Evolutionary conservation across 371 early-diverging fungal genomes (phyloP).

Genomic region (Zychaea mexicana): DNA sequence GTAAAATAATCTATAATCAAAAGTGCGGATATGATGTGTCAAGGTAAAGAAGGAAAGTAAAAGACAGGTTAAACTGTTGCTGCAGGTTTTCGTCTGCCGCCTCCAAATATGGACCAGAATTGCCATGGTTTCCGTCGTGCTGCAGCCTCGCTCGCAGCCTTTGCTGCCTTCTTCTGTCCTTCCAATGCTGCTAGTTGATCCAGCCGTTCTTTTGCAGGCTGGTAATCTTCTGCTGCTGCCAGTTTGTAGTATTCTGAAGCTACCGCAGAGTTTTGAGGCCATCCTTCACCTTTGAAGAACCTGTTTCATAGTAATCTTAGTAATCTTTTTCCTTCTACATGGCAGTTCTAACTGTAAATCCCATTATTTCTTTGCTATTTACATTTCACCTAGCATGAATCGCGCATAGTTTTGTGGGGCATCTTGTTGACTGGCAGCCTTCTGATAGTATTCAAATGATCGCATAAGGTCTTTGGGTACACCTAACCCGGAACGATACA

Average conservation of each 20-base stretch:
- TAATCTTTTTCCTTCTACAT: not conserved
- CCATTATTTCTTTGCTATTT: constrained; percentile 13
- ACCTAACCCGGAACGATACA: constrained; percentile 43
- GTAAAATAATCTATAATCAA: no score
- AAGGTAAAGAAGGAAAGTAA: no score
- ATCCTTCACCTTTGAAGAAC: constrained; percentile 47
- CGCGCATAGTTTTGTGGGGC: constrained; percentile 51
- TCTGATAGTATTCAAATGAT: constrained; percentile 52
- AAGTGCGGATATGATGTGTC: no score
- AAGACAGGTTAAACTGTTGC: not conserved
- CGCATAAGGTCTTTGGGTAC: constrained; percentile 40
- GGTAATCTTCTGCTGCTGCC: constrained; percentile 44
- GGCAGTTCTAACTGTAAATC: not conserved
- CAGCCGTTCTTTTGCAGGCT: constrained; percentile 30
- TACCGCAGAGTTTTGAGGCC: constrained; percentile 39
- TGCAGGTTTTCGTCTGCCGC: constrained; percentile 15
- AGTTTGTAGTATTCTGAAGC: constrained; percentile 48
- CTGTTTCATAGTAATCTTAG: constrained; percentile 14
- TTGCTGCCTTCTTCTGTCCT: constrained; percentile 10
- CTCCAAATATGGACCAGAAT: constrained; percentile 21
- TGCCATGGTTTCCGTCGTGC: constrained; percentile 17
- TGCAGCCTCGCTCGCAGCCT: constrained; percentile 1
- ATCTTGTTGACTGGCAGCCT: constrained; percentile 51
- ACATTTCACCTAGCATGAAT: constrained; percentile 55
- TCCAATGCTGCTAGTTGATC: constrained; percentile 17